A percentile compares a stretch with the other conserved stretches of the same genome.
Conservation (phyloP, 257 asterid genomes). For the Verbascum thapsus region DNA sequence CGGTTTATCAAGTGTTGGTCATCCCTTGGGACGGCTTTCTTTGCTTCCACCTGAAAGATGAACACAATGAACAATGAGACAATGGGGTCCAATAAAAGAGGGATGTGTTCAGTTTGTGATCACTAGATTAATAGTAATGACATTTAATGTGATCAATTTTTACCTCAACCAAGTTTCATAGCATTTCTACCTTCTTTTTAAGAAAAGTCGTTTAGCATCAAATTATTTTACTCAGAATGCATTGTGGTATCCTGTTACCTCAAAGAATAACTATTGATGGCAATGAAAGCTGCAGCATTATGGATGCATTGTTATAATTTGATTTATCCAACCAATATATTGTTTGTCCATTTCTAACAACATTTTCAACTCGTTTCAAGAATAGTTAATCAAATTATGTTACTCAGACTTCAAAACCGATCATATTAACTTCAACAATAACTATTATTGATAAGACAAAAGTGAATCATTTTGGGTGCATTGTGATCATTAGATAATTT, state of each 20-base stretch:
- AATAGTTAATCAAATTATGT: constrained; percentile 6
- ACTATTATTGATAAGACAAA: neutral
- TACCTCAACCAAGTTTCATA: constrained; percentile 9
- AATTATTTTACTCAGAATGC: constrained; percentile 9
- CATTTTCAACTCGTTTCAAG: constrained; percentile 9
- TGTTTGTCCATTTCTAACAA: constrained; percentile 38
- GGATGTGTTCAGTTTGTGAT: neutral
- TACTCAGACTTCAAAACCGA: constrained; percentile 8
- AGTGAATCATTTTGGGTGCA: constrained; percentile 21
- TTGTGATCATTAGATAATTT: neutral
- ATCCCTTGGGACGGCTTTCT: constrained; percentile 91
- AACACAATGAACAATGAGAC: neutral
- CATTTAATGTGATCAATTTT: too few relatives aligned
- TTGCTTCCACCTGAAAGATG: constrained; percentile 74
- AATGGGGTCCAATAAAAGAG: constrained; percentile 11
- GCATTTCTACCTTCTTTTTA: constrained; percentile 8
- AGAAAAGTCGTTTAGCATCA: neutral
- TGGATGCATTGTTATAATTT: constrained; percentile 13
- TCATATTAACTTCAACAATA: neutral
- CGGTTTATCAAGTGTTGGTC: constrained; percentile 67
- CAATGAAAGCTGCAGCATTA: constrained; percentile 11
- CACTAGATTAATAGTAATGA: too few relatives aligned
- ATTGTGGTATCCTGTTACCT: neutral
- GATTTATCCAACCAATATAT: constrained; percentile 46
- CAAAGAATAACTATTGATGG: neutral